Evolutionary conservation across 805 yeast genomes (phyloP), one percentile per base, ranked within the genome.

Genomic region (Saccharomycopsis selenospora): DNA sequence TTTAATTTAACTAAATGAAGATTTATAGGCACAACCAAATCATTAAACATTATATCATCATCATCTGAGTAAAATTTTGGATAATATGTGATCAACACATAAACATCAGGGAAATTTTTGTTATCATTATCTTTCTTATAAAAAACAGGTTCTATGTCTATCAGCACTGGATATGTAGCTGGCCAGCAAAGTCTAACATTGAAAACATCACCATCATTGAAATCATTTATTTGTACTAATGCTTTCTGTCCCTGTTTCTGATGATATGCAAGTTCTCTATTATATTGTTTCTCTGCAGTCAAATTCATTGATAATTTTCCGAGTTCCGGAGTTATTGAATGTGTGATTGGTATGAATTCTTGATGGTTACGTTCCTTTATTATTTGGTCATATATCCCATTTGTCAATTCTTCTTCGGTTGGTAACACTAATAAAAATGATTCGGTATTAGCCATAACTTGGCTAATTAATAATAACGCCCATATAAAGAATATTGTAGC

Each of bases 161-260:
- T 36, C 47, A 38, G 46, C 8, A 45, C 29, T 20, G 54, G 54
- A 30, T 36, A 47, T n/a, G 49, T 48, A 14, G 54, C 52, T 4
- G 54, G 52, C 54, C 54, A 51, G 25, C 52, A 51, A 14, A 51
- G 27, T 23, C 54, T 36, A 10, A 48, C 23, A 40, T 51, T 51
- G 25, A 44, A 51, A n/a, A 22, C 40, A 7, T 33, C 23, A 3
- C 43, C 46, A n/a, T 45, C 24, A 13, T 45, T 18, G 27, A 28
- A 41, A 27, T 24, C 20, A 18, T 28, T 46, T 20, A 49, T 24
- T 27, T 45, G 42, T 22, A 49, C 36, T n/a, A 13, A 41, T 23
- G n/a, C 6, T 20, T 48, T 38, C 11, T 29, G 4, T 11, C 33
- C 36, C 36, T 40, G 17, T n/a, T 40, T 44, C 14, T 30, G 20